phyloP scores from a whole-genome alignment of 73 alveolate genomes.

The Paraurostyla sp. region DNA sequence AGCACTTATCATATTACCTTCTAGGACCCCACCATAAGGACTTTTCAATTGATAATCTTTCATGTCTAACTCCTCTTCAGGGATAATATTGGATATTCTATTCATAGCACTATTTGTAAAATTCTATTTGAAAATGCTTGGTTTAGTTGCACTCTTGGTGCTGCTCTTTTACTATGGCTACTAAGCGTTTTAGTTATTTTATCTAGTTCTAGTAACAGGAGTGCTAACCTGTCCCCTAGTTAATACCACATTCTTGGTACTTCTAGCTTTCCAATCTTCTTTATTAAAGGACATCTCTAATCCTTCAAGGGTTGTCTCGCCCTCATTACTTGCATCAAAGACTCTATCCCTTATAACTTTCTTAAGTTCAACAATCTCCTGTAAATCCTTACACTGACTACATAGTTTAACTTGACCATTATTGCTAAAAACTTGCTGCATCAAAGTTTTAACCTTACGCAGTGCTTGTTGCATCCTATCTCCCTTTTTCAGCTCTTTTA shows the following conservation, averaged over 20 bases:
- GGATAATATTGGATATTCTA: too few relatives aligned
- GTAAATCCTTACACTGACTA: background rate
- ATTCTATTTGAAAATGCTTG: slow-evolving; percentile 4
- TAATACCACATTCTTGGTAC: background rate
- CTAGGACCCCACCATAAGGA: slow-evolving; percentile 20
- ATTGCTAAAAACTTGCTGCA: background rate
- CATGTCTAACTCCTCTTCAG: slow-evolving; percentile 15
- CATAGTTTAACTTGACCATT: background rate
- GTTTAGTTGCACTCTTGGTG: too few relatives aligned
- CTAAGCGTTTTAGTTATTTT: background rate
- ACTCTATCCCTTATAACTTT: slow-evolving; percentile 28
- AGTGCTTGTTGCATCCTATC: slow-evolving; percentile 29
- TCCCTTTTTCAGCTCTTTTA: slow-evolving; percentile 48
- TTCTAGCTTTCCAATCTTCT: background rate
- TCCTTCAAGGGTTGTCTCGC: background rate
- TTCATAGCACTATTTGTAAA: background rate
- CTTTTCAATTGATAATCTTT: slow-evolving; percentile 16
- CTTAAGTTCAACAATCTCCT: slow-evolving; percentile 1
- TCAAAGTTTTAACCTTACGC: background rate
- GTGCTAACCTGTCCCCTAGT: slow-evolving; percentile 19
- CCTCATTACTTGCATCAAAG: slow-evolving; percentile 50
- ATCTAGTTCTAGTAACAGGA: slow-evolving; percentile 34
- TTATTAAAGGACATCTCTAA: slow-evolving; percentile 37
- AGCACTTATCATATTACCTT: slow-evolving; percentile 27
- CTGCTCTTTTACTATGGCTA: too few relatives aligned